Conservation (phyloP, 2,329 filamentous ascomycete genomes). For the Penicillium sclerotiorum region DNA sequence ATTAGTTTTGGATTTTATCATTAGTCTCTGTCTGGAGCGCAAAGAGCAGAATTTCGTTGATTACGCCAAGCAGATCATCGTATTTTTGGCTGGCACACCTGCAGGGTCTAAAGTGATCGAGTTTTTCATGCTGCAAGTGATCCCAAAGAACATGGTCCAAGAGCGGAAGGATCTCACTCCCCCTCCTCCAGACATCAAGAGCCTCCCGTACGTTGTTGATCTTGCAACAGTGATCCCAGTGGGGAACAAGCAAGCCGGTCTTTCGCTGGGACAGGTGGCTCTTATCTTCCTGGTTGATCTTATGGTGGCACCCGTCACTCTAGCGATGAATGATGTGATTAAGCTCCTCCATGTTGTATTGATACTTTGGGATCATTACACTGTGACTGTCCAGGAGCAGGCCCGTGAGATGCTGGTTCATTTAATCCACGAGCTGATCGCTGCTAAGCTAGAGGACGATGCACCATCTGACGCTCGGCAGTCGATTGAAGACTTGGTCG, state of each 20-base stretch:
- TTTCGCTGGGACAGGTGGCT: slow-evolving; percentile 90
- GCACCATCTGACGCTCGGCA: slow-evolving; percentile 67
- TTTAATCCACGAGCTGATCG: slow-evolving; percentile 92
- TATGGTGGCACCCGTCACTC: slow-evolving; percentile 86
- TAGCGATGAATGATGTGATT: slow-evolving; percentile 77
- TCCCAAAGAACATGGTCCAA: slow-evolving; percentile 94
- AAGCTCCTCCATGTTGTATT: slow-evolving; percentile 87
- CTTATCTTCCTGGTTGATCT: slow-evolving; percentile 93
- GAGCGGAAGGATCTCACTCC: slow-evolving; percentile 74
- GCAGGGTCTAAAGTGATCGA: slow-evolving; percentile 91
- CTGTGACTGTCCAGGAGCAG: slow-evolving; percentile 90
- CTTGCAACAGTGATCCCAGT: slow-evolving; percentile 76
- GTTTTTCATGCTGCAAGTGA: slow-evolving; percentile 87
- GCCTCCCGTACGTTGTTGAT: slow-evolving; percentile 87
- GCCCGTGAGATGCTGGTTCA: slow-evolving; percentile 97
- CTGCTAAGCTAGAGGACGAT: slow-evolving; percentile 74
- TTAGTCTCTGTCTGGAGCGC: slow-evolving; percentile 86
- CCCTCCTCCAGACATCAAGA: slow-evolving; percentile 67
- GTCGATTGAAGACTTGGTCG: slow-evolving; percentile 83
- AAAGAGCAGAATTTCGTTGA: slow-evolving; percentile 98
- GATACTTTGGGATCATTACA: slow-evolving; percentile 97
- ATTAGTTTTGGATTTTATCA: slow-evolving; percentile 93
- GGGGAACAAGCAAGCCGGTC: slow-evolving; percentile 86
- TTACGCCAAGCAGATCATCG: slow-evolving; percentile 96
- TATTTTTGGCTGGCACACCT: slow-evolving; percentile 85